These are phyloP conservation scores for Sclerotinia minor DNA, from an alignment of 2,329 filamentous ascomycete genomes.

Conservation along the genomic window DNA sequence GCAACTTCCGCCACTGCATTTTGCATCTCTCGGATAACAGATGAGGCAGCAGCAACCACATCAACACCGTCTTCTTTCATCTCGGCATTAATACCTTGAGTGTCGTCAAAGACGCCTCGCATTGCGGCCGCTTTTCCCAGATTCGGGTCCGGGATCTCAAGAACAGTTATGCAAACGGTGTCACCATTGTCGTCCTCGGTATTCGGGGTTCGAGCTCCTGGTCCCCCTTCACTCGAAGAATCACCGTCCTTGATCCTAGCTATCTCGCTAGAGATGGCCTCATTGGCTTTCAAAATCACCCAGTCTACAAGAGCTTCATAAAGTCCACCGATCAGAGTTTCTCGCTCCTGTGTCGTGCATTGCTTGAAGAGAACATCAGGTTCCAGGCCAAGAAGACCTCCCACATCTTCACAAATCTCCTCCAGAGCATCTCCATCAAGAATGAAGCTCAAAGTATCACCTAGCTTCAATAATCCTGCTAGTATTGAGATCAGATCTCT, in stretches of 20 bases:
- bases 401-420: slow-evolving; percentile 85
- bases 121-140: slow-evolving; percentile 87
- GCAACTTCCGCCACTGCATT: slow-evolving; percentile 75
- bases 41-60: slow-evolving; percentile 71
- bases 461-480: slow-evolving; percentile 84
- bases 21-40: slow-evolving; percentile 84
- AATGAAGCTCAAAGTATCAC: slow-evolving; percentile 82
- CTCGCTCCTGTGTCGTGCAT: slow-evolving; percentile 81
- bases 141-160: slow-evolving; percentile 78
- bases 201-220: slow-evolving; percentile 61
- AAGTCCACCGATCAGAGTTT: slow-evolving; percentile 77
- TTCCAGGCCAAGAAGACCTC: slow-evolving; percentile 80
- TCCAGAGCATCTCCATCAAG: slow-evolving; percentile 84
- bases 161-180: slow-evolving; percentile 82
- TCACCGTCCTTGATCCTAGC: slow-evolving; percentile 63
- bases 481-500: slow-evolving; percentile 83
- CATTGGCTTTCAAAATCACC: slow-evolving; percentile 87
- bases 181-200: slow-evolving; percentile 73
- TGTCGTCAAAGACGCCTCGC: slow-evolving; percentile 89
- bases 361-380: slow-evolving; percentile 77
- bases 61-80: slow-evolving; percentile 95
- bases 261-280: slow-evolving; percentile 77
- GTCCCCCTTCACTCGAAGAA: slow-evolving; percentile 65
- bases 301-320: slow-evolving; percentile 96
- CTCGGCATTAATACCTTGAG: slow-evolving; percentile 88